phyloP scores from a whole-genome alignment of 2,329 filamentous ascomycete genomes.

The Trichoderma aggressivum region DNA sequence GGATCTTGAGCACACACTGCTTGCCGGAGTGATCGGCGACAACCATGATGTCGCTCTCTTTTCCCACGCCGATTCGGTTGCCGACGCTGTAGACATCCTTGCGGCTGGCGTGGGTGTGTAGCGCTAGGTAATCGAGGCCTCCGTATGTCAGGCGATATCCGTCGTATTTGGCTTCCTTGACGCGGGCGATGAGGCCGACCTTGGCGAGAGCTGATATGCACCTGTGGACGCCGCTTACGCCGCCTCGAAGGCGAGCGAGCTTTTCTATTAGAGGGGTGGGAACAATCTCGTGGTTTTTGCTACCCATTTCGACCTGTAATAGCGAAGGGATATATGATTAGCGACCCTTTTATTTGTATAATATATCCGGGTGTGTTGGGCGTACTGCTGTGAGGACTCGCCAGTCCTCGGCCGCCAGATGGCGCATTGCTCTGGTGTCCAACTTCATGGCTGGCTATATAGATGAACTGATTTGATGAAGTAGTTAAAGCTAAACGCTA shows the following conservation, averaged over 20 bases:
- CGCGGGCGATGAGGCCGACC: conserved; percentile 81
- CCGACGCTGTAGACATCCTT: conserved; percentile 87
- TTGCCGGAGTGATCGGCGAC: conserved; percentile 75
- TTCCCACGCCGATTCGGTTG: conserved; percentile 91
- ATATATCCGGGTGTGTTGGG: conserved; percentile 14
- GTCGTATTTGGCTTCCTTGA: conserved; percentile 96
- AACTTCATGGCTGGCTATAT: conserved; percentile 69
- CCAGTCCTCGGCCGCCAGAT: conserved; percentile 92
- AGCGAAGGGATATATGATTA: background rate
- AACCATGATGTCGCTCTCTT: conserved; percentile 95
- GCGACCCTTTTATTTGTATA: background rate
- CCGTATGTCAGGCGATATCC: conserved; percentile 96
- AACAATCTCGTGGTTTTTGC: conserved; percentile 95
- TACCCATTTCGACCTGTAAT: conserved; percentile 80
- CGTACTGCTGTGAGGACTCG: conserved; percentile 85
- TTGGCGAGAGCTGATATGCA: conserved; percentile 91
- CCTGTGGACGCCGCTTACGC: conserved; percentile 73
- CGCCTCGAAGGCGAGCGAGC: conserved; percentile 75
- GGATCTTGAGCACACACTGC: conserved; percentile 89
- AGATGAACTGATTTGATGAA: background rate
- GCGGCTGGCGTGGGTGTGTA: conserved; percentile 81
- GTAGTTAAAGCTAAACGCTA: background rate
- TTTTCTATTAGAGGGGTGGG: conserved; percentile 85
- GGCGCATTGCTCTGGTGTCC: conserved; percentile 88
- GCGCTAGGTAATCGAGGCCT: conserved; percentile 93